Evolutionary conservation across 2,329 filamentous ascomycete species (phyloP).

Genomic region (Cladosporium sp.): DNA sequence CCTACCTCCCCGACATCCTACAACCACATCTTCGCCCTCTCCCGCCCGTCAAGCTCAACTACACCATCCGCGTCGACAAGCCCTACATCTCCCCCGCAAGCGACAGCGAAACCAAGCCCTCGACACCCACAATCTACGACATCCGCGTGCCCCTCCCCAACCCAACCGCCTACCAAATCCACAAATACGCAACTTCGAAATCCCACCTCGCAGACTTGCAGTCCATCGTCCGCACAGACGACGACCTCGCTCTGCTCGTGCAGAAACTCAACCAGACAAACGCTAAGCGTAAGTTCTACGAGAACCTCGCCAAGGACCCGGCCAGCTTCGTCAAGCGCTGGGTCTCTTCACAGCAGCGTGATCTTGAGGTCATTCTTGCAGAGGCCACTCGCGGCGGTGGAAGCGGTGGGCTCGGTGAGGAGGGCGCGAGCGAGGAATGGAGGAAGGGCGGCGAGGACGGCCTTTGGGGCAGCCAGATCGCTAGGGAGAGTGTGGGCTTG

Average conservation of each 20-base stretch:
- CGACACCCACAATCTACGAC: slow-evolving; percentile 81
- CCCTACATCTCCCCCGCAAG: slow-evolving; percentile 56
- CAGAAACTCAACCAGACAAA: slow-evolving; percentile 80
- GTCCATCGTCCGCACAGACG: slow-evolving; percentile 71
- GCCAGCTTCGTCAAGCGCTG: slow-evolving; percentile 78
- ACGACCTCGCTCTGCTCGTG: slow-evolving; percentile 75
- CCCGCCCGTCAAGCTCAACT: slow-evolving; percentile 74
- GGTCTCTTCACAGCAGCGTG: slow-evolving; percentile 84
- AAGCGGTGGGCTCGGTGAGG: slow-evolving; percentile 37
- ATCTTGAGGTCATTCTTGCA: slow-evolving; percentile 80
- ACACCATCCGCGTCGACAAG: slow-evolving; percentile 86
- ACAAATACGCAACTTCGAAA: slow-evolving; percentile 33
- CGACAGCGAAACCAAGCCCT: slow-evolving; percentile 45
- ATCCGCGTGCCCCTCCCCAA: slow-evolving; percentile 77
- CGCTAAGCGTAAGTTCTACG: slow-evolving; percentile 84
- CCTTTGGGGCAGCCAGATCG: slow-evolving; percentile 57
- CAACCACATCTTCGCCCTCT: slow-evolving; percentile 67
- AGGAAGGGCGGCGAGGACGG: slow-evolving; percentile 56
- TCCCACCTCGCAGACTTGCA: slow-evolving; percentile 59
- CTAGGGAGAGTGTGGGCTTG: slow-evolving; percentile 56
- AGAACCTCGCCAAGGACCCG: slow-evolving; percentile 70
- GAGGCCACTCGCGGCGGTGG: slow-evolving; percentile 58
- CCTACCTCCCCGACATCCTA: slow-evolving; percentile 71
- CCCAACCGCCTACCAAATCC: slow-evolving; percentile 65
- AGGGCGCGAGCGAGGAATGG: slow-evolving; percentile 61